Conservation (phyloP, 805 yeast species). For the Zygoascus biomembranicola region DNA sequence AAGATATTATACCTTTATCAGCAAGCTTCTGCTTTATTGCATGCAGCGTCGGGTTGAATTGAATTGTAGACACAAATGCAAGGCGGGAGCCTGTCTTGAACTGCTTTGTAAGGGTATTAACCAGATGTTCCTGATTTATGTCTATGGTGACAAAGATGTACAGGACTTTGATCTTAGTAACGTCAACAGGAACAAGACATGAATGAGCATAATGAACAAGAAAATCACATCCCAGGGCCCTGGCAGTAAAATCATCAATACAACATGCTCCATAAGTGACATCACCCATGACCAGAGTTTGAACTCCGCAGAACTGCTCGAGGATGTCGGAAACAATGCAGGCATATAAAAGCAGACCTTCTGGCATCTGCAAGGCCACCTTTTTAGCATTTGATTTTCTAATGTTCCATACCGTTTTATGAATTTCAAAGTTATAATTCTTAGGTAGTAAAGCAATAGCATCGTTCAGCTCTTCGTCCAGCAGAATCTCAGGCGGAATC, state of each 20-base stretch:
- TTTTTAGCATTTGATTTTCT: constrained; percentile 63
- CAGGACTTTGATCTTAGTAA: constrained; percentile 83
- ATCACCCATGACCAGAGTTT: constrained; percentile 94
- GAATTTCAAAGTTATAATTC: constrained; percentile 92
- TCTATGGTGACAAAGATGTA: constrained; percentile 91
- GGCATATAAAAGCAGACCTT: constrained; percentile 83
- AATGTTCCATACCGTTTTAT: constrained; percentile 92
- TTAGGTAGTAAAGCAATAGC: constrained; percentile 78
- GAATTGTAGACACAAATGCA: constrained; percentile 92
- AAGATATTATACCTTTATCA: constrained; percentile 44
- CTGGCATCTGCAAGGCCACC: constrained; percentile 96
- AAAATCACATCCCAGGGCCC: constrained; percentile 87
- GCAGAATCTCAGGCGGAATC: constrained; percentile 76
- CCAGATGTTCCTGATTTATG: constrained; percentile 74
- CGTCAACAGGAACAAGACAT: constrained; percentile 90
- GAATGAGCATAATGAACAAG: constrained; percentile 96
- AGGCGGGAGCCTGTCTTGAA: constrained; percentile 55
- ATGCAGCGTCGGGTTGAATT: constrained; percentile 91
- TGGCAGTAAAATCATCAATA: constrained; percentile 92
- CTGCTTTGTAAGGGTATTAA: constrained; percentile 67
- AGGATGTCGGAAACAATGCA: constrained; percentile 84
- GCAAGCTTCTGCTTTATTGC: constrained; percentile 52
- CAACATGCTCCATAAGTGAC: constrained; percentile 99
- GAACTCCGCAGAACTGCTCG: constrained; percentile 81
- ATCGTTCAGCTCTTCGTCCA: constrained; percentile 73